Evolutionary conservation across 768 basidiomycete species (phyloP).

Genomic region (Coprinopsis cinerea): DNA sequence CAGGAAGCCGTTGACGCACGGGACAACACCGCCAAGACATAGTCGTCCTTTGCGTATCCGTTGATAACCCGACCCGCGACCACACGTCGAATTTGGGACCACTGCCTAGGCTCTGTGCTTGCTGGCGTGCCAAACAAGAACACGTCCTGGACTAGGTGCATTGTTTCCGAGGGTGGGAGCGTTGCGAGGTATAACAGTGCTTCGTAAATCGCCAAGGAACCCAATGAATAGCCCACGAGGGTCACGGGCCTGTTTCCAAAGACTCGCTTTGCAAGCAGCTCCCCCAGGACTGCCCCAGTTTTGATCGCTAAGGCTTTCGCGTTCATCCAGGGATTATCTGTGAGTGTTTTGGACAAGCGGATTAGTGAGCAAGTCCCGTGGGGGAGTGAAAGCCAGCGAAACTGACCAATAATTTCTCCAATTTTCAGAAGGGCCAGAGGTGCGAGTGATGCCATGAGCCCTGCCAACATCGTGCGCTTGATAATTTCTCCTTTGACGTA

Average conservation of each 20-base stretch:
- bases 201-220: conserved; percentile 51
- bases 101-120: conserved; percentile 31
- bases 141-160: conserved; percentile 47
- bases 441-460: conserved; percentile 42
- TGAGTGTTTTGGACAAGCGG: background rate
- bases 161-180: conserved; percentile 37
- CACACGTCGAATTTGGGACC: conserved; percentile 43
- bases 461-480: conserved; percentile 45
- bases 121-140: conserved; percentile 49
- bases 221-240: conserved; percentile 52
- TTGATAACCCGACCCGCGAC: conserved; percentile 50
- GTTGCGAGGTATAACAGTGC: conserved; percentile 43
- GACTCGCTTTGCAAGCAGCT: conserved; percentile 41
- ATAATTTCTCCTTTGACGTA: conserved; percentile 45
- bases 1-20: conserved; percentile 41
- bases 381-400: background rate
- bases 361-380: background rate
- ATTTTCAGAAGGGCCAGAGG: conserved; percentile 46
- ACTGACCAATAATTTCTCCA: conserved; percentile 47
- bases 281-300: conserved; percentile 48
- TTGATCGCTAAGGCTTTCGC: conserved; percentile 45
- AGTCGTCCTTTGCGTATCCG: conserved; percentile 46
- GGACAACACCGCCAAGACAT: conserved; percentile 47
- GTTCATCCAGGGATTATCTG: conserved; percentile 60
- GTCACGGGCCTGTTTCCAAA: conserved; percentile 52